Base-by-base conservation (phyloP, 306 rosid genomes). In the Quercus rubra region DNA sequence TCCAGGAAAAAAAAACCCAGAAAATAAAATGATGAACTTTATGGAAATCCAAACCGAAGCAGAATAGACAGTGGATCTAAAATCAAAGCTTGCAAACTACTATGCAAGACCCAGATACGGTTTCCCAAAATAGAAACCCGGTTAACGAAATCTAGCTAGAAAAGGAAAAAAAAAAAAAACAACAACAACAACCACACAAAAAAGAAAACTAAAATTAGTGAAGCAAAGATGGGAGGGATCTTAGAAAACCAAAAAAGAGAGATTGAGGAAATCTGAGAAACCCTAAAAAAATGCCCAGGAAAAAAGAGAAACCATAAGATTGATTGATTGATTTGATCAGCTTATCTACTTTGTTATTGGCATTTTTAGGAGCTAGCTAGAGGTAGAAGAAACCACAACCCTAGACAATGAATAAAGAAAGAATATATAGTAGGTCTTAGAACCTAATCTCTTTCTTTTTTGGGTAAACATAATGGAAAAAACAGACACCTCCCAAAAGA, bases 391-490 rank as follows among this genome's bases (percentile, higher is more conserved):
- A 71, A 49, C 4, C 38, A 55, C 54, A 84, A 70, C 81, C 84
- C 80, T 73, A 83, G 77, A 61, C 78, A 49, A 57, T 57, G 18
- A 0, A 72, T 51, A 81, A 75, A 79, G 62, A 21, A 80, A 80
- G 71, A 57, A 73, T 57, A 19, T 55, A 55, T 79, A 27, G 21
- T 9, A 11, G 51, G 51, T 8, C 49, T 55, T 70, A 70, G 87
- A 89, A 89, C 73, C 83, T 70, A 80, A 89, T 80, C 89, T 74
- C 89, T 83, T 94, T 83, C 91, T 90, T 75, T 82, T 89, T 89
- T 80, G 59, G 86, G 93, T 70, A 90, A 91, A 71, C 66, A 70
- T 76, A 79, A 57, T 62, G 51, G 67, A 79, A 49, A 82, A 80
- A 81, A 62, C 72, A 28, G 73, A 33, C 85, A 81, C 85, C 85